Evolutionary conservation across 768 basidiomycete genomes (phyloP).

Genomic region (Dentipellis fragilis): DNA sequence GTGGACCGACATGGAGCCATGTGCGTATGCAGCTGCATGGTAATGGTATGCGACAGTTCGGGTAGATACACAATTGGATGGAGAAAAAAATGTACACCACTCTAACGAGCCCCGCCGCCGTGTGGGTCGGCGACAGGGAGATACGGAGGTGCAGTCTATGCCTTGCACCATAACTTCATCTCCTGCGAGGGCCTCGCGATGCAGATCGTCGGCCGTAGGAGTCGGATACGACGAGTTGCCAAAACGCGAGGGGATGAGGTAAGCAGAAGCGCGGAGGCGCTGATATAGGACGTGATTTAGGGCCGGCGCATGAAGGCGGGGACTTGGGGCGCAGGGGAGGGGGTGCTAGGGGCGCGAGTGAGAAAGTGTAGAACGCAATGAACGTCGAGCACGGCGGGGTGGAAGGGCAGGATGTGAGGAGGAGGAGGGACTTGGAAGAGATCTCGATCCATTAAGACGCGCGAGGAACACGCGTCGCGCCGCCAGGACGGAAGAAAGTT

Average conservation of each 20-base stretch:
- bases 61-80: too few relatives aligned
- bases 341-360: too few relatives aligned
- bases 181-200: slow-evolving; percentile 15
- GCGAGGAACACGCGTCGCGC: not conserved
- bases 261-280: not conserved
- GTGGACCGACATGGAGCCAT: too few relatives aligned
- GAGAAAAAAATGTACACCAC: slow-evolving; percentile 13
- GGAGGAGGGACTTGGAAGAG: not conserved
- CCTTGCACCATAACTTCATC: slow-evolving; percentile 16
- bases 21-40: too few relatives aligned
- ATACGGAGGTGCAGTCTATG: slow-evolving; percentile 16
- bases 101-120: slow-evolving; percentile 14
- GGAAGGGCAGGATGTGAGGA: too few relatives aligned
- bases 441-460: not conserved
- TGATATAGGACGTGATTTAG: not conserved
- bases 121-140: slow-evolving; percentile 11
- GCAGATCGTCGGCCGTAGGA: slow-evolving; percentile 8
- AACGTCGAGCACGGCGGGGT: too few relatives aligned
- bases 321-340: too few relatives aligned
- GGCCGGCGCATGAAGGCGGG: slow-evolving; percentile 3
- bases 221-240: slow-evolving; percentile 5
- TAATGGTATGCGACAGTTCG: too few relatives aligned
- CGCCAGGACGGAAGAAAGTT: not conserved
- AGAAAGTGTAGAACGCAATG: too few relatives aligned
- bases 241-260: slow-evolving; percentile 11